These are phyloP conservation scores for Fusarium chlamydosporum DNA, from an alignment of 2,329 filamentous ascomycete genomes.

Conservation along the genomic window DNA sequence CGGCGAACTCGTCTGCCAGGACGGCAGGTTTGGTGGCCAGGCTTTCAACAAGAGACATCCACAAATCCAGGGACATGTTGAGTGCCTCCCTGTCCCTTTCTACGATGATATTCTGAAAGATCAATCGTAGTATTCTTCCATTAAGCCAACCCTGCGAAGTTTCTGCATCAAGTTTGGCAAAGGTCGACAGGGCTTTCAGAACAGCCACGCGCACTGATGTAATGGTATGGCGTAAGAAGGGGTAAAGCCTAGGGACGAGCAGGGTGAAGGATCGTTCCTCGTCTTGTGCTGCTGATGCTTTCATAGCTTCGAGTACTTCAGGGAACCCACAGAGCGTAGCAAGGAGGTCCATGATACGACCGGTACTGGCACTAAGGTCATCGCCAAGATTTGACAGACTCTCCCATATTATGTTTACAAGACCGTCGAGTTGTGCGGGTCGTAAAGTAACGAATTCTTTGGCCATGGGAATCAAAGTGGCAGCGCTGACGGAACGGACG, in stretches of 20 bases:
- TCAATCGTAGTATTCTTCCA: slow-evolving; percentile 86
- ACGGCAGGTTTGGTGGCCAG: slow-evolving; percentile 74
- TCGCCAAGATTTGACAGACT: slow-evolving; percentile 97
- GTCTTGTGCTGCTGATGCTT: slow-evolving; percentile 84
- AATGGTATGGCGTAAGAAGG: slow-evolving; percentile 96
- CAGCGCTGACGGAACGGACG: slow-evolving; percentile 95
- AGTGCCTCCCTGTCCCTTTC: slow-evolving; percentile 90
- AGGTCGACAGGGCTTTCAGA: slow-evolving; percentile 91
- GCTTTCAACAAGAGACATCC: slow-evolving; percentile 81
- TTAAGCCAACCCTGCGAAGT: slow-evolving; percentile 92
- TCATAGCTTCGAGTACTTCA: slow-evolving; percentile 94
- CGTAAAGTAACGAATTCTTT: slow-evolving; percentile 93
- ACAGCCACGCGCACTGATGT: slow-evolving; percentile 95
- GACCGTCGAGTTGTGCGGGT: slow-evolving; percentile 79
- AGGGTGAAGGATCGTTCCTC: slow-evolving; percentile 91
- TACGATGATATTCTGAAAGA: slow-evolving; percentile 96
- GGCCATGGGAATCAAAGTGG: slow-evolving; percentile 96
- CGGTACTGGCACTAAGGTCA: slow-evolving; percentile 95
- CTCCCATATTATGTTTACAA: slow-evolving; percentile 97
- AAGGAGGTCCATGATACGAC: slow-evolving; percentile 97
- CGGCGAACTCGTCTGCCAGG: slow-evolving; percentile 79
- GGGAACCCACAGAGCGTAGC: slow-evolving; percentile 96
- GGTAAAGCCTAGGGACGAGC: slow-evolving; percentile 92
- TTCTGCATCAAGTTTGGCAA: slow-evolving; percentile 86
- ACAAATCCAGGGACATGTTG: slow-evolving; percentile 86